phyloP scores from a whole-genome alignment of 208 protist species.

The Leishmania tarentolae region DNA sequence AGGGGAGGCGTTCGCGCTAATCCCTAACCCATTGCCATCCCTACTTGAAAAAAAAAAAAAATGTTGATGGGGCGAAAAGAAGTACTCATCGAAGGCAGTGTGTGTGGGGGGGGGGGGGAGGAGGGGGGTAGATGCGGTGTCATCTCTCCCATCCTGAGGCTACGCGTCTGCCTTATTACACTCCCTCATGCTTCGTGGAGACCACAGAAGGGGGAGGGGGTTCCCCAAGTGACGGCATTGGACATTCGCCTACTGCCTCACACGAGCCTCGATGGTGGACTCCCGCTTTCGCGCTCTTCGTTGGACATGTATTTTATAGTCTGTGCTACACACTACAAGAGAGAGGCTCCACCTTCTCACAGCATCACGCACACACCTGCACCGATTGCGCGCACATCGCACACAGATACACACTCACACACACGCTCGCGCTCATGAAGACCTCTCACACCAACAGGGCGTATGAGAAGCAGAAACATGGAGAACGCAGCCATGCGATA shows the following conservation, averaged over 20 bases:
- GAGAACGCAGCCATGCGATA: background rate
- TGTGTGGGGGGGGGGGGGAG: no score
- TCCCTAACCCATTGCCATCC: background rate
- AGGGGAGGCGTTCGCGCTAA: background rate
- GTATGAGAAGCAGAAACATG: background rate
- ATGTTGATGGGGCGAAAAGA: background rate
- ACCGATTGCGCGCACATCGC: background rate
- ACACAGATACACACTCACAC: background rate
- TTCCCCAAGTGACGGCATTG: background rate
- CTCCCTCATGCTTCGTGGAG: background rate
- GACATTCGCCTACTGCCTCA: background rate
- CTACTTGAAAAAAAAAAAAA: background rate
- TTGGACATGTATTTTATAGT: conserved; percentile 10
- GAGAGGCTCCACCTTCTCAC: background rate
- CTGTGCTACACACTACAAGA: conserved; percentile 14
- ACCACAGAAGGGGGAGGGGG: background rate
- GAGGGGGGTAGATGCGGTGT: background rate
- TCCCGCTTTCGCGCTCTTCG: conserved; percentile 7
- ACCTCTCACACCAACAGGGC: background rate
- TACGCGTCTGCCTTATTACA: background rate
- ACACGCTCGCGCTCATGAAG: no score
- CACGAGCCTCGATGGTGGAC: background rate
- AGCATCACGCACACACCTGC: conserved; percentile 3
- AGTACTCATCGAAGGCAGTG: background rate
- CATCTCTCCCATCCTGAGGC: background rate